These are phyloP conservation scores for Toxoplasma gondii DNA, from an alignment of 169 alveolate species.

Conservation along the genomic window DNA sequence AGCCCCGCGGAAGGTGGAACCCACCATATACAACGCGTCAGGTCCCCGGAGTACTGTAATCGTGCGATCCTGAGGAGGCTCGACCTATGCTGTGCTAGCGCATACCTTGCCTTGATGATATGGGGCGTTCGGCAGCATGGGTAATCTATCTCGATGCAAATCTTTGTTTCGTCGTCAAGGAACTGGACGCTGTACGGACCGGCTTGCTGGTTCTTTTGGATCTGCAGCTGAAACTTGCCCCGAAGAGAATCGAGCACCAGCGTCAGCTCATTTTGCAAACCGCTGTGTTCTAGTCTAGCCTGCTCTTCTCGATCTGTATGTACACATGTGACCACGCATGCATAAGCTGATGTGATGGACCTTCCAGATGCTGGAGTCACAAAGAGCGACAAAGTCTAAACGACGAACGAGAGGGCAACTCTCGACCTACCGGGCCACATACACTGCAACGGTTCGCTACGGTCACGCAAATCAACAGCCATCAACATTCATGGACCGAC, in stretches of 20 bases:
- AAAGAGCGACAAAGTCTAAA: too few species aligned
- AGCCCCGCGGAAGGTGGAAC: too few species aligned
- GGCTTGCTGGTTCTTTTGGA: conserved; percentile 46
- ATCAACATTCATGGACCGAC: too few species aligned
- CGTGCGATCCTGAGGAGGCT: too few species aligned
- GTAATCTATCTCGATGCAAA: conserved; percentile 68
- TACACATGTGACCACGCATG: not conserved
- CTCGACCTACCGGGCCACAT: too few species aligned
- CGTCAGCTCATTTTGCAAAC: conserved; percentile 73
- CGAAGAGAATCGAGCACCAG: conserved; percentile 68
- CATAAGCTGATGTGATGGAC: too few species aligned
- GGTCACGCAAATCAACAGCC: too few species aligned
- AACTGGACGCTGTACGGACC: conserved; percentile 74
- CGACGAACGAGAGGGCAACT: too few species aligned
- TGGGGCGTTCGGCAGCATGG: conserved; percentile 65
- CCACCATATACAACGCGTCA: too few species aligned
- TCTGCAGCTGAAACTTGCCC: conserved; percentile 53
- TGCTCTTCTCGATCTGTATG: conserved; percentile 55
- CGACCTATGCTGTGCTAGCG: not conserved
- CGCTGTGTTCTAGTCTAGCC: conserved; percentile 69
- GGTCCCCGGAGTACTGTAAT: too few species aligned
- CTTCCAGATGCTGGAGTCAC: too few species aligned
- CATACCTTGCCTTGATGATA: conserved; percentile 35
- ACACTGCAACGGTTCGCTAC: too few species aligned
- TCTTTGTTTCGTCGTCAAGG: conserved; percentile 68